phyloP scores from a whole-genome alignment of 306 rosid genomes.

The Dalbergia cultrata region DNA sequence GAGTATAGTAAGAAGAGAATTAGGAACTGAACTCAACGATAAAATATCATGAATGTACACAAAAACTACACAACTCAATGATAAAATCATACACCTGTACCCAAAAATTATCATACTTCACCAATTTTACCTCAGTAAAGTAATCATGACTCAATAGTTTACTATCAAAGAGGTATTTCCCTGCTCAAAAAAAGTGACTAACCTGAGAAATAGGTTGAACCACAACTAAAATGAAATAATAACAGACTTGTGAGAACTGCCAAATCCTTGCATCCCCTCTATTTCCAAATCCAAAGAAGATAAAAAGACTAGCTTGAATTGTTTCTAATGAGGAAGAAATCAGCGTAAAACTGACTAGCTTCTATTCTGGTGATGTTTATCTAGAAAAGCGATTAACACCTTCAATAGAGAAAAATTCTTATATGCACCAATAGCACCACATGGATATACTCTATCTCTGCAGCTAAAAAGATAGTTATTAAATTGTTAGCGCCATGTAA shows the following conservation, averaged over 20 bases:
- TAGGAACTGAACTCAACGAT: neutral
- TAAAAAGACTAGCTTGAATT: neutral
- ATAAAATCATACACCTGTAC: neutral
- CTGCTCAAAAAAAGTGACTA: neutral
- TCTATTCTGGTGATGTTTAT: neutral
- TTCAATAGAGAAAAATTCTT: neutral
- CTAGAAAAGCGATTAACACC: neutral
- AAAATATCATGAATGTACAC: neutral
- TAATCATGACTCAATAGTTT: neutral
- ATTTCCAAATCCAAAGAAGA: constrained; percentile 21
- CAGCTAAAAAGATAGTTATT: too few relatives aligned
- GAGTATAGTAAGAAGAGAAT: neutral
- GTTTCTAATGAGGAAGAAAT: constrained; percentile 1
- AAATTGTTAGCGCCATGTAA: too few relatives aligned
- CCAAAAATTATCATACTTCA: neutral
- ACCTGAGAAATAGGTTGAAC: constrained; percentile 2
- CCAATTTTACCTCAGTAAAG: neutral
- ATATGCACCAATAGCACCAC: too few relatives aligned
- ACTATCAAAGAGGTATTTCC: neutral
- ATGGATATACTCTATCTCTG: too few relatives aligned
- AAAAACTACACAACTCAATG: neutral
- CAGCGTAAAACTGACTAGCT: neutral
- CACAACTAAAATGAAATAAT: neutral
- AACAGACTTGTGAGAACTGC: neutral
- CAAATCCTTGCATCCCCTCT: neutral